These are phyloP conservation scores for Diospyros lotus DNA, from an alignment of 148 eudicot species.

Conservation along the genomic window DNA sequence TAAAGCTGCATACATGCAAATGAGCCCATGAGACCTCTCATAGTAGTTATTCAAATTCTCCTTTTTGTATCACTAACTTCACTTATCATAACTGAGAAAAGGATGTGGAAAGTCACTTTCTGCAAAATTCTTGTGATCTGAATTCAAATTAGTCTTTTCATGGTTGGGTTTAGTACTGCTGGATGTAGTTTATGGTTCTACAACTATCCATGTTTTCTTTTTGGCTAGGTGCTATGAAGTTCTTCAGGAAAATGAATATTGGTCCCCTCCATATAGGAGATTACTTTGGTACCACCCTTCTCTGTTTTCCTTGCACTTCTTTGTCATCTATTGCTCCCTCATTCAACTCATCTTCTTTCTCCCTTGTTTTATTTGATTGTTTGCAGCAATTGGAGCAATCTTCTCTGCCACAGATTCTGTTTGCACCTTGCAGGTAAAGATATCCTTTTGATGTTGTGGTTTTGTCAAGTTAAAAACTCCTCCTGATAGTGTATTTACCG, in stretches of 20 bases:
- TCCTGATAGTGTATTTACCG: not conserved
- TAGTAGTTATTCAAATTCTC: not conserved
- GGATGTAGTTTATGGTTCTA: conserved; percentile 1
- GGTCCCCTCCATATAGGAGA: conserved; percentile 58
- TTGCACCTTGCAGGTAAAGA: conserved; percentile 63
- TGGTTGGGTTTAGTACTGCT: not conserved
- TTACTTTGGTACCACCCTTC: conserved; percentile 45
- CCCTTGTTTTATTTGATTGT: conserved; percentile 8
- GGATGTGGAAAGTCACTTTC: not conserved
- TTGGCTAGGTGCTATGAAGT: conserved; percentile 42
- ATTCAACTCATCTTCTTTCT: not conserved
- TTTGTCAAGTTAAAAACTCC: not conserved
- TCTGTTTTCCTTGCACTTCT: not conserved
- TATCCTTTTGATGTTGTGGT: not conserved
- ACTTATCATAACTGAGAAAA: not conserved
- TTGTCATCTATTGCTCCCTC: not conserved
- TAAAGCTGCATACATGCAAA: not conserved
- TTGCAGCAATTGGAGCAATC: conserved; percentile 70
- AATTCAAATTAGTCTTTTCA: not conserved
- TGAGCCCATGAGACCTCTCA: not conserved
- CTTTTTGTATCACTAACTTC: not conserved
- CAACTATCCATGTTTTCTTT: not conserved
- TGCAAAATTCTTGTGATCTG: not conserved
- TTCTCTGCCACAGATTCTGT: conserved; percentile 81
- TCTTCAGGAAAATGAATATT: conserved; percentile 48